These are phyloP conservation scores for Suhomyces pyralidae DNA, from an alignment of 805 yeast species.

Conservation along the genomic window DNA sequence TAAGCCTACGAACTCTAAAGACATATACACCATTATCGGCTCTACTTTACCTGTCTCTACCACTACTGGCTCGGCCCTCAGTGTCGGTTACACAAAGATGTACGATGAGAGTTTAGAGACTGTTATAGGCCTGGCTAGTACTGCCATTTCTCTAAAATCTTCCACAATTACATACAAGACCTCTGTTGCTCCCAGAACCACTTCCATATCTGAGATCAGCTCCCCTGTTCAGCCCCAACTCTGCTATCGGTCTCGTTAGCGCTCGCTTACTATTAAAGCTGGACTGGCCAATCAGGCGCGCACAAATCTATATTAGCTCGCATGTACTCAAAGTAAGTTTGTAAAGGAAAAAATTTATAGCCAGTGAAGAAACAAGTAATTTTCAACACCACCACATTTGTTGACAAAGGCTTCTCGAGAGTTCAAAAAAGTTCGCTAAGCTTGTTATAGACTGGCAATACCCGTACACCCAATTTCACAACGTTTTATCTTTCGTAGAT, in stretches of 20 bases:
- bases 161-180: not conserved
- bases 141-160: not conserved
- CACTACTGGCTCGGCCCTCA: constrained; percentile 1
- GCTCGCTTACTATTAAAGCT: not conserved
- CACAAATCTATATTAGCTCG: constrained; percentile 8
- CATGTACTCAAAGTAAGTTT: constrained; percentile 1
- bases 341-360: constrained; percentile 6
- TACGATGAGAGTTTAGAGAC: constrained; percentile 2
- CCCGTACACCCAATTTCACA: not conserved
- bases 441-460: not conserved
- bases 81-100: constrained; percentile 8
- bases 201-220: not conserved
- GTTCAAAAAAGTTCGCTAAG: not conserved
- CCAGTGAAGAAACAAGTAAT: constrained; percentile 2
- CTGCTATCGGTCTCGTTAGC: not conserved
- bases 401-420: not conserved
- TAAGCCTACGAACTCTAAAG: not conserved
- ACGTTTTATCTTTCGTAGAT: not conserved
- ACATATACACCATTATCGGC: constrained; percentile 6
- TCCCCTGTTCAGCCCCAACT: not conserved
- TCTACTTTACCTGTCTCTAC: constrained; percentile 14
- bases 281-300: constrained; percentile 8
- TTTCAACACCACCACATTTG: constrained; percentile 1
- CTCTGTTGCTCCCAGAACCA: not conserved
- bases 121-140: not conserved